Evolutionary conservation across 352 stramenopile species (phyloP).

Genomic region (Pythium phragmiticola): DNA sequence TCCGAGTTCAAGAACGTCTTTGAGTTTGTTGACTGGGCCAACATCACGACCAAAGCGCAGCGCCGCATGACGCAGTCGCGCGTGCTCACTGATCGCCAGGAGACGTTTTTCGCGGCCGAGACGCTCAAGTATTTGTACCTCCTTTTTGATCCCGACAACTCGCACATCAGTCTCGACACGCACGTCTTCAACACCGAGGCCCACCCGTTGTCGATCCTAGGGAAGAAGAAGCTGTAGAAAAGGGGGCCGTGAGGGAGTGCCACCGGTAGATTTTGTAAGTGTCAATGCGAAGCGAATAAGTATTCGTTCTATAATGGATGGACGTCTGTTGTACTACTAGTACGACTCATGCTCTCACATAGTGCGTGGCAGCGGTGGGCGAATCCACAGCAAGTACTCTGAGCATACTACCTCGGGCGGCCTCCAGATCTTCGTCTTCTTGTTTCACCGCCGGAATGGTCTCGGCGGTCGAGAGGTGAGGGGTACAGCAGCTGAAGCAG

Average conservation of each 20-base stretch:
- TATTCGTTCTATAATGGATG: neutral
- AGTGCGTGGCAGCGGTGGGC: no score
- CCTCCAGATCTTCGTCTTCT: neutral
- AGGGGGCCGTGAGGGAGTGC: slow-evolving; percentile 56
- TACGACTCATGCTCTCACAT: no score
- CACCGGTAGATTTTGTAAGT: neutral
- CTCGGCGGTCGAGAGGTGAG: neutral
- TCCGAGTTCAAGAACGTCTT: slow-evolving; percentile 61
- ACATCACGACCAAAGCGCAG: slow-evolving; percentile 3
- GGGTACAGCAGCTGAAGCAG: neutral
- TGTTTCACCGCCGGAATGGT: neutral
- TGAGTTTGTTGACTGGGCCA: slow-evolving; percentile 7
- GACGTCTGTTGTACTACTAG: no score
- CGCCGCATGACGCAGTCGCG: slow-evolving; percentile 10
- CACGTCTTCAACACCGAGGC: slow-evolving; percentile 97
- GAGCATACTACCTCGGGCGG: neutral
- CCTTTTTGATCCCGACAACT: slow-evolving; percentile 74
- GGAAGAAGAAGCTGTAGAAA: slow-evolving; percentile 93
- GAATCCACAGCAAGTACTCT: no score
- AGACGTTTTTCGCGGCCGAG: slow-evolving; percentile 98
- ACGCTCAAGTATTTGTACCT: slow-evolving; percentile 99
- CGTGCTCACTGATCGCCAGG: slow-evolving; percentile 92
- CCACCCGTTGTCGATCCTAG: slow-evolving; percentile 74
- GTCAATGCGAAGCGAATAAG: neutral
- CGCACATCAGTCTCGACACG: slow-evolving; percentile 86